These are phyloP conservation scores for Angomonas deanei DNA, from an alignment of 208 protist species.

Conservation along the genomic window DNA sequence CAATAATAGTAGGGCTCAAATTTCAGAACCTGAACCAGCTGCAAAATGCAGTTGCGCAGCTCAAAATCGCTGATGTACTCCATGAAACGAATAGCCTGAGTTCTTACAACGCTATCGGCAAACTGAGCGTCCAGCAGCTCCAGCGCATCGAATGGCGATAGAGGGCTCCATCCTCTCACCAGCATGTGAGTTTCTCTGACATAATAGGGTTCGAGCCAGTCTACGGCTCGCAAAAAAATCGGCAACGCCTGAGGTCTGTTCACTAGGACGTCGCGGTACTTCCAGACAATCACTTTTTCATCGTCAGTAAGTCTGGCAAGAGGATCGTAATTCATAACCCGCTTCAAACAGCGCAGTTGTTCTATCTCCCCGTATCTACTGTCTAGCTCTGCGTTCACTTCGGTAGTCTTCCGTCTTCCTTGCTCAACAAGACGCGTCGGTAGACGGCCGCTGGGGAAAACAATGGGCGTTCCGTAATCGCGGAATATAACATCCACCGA, in stretches of 20 bases:
- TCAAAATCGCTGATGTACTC: constrained; percentile 62
- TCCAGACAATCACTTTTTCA: constrained; percentile 73
- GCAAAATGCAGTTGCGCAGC: constrained; percentile 68
- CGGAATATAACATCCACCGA: constrained; percentile 31
- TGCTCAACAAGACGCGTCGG: constrained; percentile 18
- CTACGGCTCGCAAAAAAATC: constrained; percentile 68
- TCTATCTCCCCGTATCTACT: constrained; percentile 28
- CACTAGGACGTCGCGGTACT: constrained; percentile 49
- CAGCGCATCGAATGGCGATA: constrained; percentile 62
- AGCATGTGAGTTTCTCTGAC: constrained; percentile 58
- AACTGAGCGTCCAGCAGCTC: constrained; percentile 74
- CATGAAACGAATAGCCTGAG: constrained; percentile 62
- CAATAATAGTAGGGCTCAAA: constrained; percentile 84
- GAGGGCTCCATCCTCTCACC: constrained; percentile 37
- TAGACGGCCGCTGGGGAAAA: constrained; percentile 41
- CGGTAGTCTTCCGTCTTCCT: constrained; percentile 10
- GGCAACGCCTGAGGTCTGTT: constrained; percentile 49
- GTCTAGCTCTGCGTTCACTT: constrained; percentile 11
- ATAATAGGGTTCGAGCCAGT: constrained; percentile 58
- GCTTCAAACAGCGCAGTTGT: constrained; percentile 49
- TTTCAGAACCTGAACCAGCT: constrained; percentile 86
- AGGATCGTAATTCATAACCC: constrained; percentile 50
- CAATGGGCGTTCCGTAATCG: constrained; percentile 36
- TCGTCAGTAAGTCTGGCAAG: constrained; percentile 39
- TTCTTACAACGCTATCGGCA: constrained; percentile 57